Conservation (phyloP, 1,139 yeast species). For the Sugiyamaella pinicola region DNA sequence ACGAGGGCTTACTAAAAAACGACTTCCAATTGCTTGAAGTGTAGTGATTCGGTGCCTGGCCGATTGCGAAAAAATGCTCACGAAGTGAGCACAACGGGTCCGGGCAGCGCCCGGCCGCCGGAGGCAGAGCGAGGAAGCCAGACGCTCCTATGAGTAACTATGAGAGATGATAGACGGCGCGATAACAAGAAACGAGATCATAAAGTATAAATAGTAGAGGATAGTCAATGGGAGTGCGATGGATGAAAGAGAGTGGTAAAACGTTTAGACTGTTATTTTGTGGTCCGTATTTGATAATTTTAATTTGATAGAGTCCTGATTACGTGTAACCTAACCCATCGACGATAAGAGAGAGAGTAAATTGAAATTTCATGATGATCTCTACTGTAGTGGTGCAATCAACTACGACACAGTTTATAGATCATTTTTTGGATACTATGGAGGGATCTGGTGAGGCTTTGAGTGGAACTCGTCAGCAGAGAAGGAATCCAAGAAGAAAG, state of each 20-base stretch:
- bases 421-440: background rate
- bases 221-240: background rate
- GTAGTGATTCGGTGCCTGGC: too few species aligned
- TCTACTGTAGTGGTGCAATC: background rate
- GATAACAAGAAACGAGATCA: background rate
- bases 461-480: background rate
- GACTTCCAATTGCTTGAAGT: too few species aligned
- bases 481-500: background rate
- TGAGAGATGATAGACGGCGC: background rate
- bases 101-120: too few species aligned
- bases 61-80: too few species aligned
- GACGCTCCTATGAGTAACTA: slow-evolving; percentile 4
- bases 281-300: too few species aligned
- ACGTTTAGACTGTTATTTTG: too few species aligned
- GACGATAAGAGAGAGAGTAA: background rate
- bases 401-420: background rate
- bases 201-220: background rate
- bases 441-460: background rate
- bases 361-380: slow-evolving; percentile 1
- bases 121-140: background rate
- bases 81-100: too few species aligned
- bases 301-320: too few species aligned
- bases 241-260: background rate
- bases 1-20: too few species aligned
- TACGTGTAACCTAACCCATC: slow-evolving; percentile 8